Conservation (phyloP, 2,329 filamentous ascomycete species). For the Rhinocladiella mackenziei region DNA sequence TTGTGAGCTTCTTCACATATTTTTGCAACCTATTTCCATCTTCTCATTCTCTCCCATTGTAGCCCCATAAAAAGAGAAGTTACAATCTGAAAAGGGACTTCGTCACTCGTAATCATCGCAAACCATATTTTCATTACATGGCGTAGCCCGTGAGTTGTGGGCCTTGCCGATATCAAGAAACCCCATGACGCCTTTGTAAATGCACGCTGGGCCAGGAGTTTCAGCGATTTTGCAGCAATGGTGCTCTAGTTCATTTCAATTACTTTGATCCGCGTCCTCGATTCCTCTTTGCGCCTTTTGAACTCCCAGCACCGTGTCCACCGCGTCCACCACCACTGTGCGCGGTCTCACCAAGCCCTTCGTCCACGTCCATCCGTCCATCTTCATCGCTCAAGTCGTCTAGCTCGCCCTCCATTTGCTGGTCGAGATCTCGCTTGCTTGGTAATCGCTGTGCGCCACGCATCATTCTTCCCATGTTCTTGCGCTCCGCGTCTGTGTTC, state of each 20-base stretch:
- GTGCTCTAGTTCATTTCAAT: background rate
- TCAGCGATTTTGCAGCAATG: background rate
- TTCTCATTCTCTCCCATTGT: too few relatives aligned
- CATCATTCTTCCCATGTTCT: conserved; percentile 4
- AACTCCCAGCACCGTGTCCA: conserved; percentile 7
- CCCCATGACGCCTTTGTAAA: too few relatives aligned
- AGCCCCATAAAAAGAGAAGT: too few relatives aligned
- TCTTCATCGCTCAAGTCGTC: conserved; percentile 30
- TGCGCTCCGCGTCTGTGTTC: conserved; percentile 18
- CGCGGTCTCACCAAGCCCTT: conserved; percentile 25
- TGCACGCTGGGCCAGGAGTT: background rate
- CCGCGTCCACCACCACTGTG: conserved; percentile 5
- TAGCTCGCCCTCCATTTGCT: conserved; percentile 37
- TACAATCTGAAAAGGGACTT: too few relatives aligned
- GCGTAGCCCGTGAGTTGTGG: too few relatives aligned
- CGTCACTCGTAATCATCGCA: too few relatives aligned
- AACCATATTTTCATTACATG: too few relatives aligned
- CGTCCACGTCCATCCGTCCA: conserved; percentile 32
- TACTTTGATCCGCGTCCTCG: conserved; percentile 23
- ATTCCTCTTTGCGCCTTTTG: conserved; percentile 28
- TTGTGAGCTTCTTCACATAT: background rate
- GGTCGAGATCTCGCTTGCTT: conserved; percentile 43
- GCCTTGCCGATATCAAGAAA: too few relatives aligned
- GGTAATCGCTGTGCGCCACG: conserved; percentile 20
- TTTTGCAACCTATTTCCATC: too few relatives aligned